Evolutionary conservation across 805 yeast genomes (phyloP), one percentile per base, ranked within the genome.

Genomic region (Yarrowia yakushimensis): DNA sequence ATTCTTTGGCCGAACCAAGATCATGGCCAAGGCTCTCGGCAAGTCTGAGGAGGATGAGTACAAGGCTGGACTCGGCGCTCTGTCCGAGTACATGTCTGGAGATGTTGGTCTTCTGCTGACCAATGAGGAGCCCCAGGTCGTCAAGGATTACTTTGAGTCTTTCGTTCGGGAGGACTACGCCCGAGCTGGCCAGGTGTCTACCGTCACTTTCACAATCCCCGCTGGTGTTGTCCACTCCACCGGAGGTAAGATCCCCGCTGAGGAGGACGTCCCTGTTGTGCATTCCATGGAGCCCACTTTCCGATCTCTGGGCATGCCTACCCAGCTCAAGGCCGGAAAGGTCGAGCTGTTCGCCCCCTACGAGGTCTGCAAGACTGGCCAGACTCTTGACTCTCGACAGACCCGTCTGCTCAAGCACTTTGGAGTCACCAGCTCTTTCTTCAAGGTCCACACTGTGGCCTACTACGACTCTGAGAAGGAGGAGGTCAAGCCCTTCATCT

Each of bases 201-300:
- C 98, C 63, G 78, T 93, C 65, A 84, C 88, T 57, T 92, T 94
- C 76, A 81, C 84, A 5, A 81, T 94, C 63, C 98, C 99, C 28
- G 90, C 81, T 65, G 99, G 99, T 52, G 81, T 90, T 60, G 86
- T 94, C 9, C 92, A 90, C 74, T 89, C 98, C 20, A 86, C 97
- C 73, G 99, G 97, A 70, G 99, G 99, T 22, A 96, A 90, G 76
- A 78, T 92, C 59, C 81, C 97, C 30, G 76, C 73, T 23, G 97
- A 91, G 72, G 98, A 94, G 67, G 99, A 94, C 74, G 91, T 94
- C 20, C 97, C 97, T 69, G 86, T 94, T 88, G 87, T 96, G 12
- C 99, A 94, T 73, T 90, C 98, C 6, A 81, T 96, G 77, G 99
- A 94, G 76, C 90, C 91, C 70, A 90, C 96, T 41, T 76, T 94